phyloP scores from a whole-genome alignment of 805 yeast genomes.

The Ogataea corticis region DNA sequence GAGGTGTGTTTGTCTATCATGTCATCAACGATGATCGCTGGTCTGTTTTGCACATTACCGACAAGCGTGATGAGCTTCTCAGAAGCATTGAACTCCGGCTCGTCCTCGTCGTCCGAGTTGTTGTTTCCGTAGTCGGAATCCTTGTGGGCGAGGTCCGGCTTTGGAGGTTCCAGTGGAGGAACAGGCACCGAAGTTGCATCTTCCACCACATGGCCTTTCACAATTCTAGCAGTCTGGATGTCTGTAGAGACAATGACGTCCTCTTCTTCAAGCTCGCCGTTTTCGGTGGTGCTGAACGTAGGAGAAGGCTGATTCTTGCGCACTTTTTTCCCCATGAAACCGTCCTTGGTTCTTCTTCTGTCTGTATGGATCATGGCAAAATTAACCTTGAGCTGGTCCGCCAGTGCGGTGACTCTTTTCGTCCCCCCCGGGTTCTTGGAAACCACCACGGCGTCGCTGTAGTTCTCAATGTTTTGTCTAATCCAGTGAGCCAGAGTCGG shows the following conservation, averaged over 20 bases:
- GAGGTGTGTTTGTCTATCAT: constrained; percentile 95
- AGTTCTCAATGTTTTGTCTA: constrained; percentile 82
- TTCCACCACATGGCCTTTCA: constrained; percentile 95
- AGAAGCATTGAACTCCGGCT: constrained; percentile 55
- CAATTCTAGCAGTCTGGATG: constrained; percentile 93
- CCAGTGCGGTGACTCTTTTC: constrained; percentile 94
- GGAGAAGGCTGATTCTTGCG: constrained; percentile 39
- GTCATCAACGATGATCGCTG: constrained; percentile 94
- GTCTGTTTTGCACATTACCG: constrained; percentile 89
- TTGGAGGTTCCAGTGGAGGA: constrained; percentile 12
- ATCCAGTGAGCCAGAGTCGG: constrained; percentile 97
- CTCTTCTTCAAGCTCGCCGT: constrained; percentile 59
- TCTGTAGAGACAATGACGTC: constrained; percentile 72
- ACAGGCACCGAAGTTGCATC: constrained; percentile 45
- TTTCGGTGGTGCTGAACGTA: constrained; percentile 34
- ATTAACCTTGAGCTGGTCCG: constrained; percentile 93
- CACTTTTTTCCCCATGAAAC: constrained; percentile 45
- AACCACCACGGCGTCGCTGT: constrained; percentile 88
- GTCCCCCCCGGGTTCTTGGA: constrained; percentile 99
- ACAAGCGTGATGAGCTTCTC: constrained; percentile 94
- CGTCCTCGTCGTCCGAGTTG: constrained; percentile 89
- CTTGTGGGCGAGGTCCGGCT: constrained; percentile 23
- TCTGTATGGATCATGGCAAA: constrained; percentile 99
- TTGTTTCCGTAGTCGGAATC: constrained; percentile 60
- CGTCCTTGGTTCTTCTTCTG: constrained; percentile 84